A percentile compares a stretch with the other conserved stretches of the same genome.
phyloP scores from a whole-genome alignment of 352 stramenopile genomes.

The Globisporangium splendens region DNA sequence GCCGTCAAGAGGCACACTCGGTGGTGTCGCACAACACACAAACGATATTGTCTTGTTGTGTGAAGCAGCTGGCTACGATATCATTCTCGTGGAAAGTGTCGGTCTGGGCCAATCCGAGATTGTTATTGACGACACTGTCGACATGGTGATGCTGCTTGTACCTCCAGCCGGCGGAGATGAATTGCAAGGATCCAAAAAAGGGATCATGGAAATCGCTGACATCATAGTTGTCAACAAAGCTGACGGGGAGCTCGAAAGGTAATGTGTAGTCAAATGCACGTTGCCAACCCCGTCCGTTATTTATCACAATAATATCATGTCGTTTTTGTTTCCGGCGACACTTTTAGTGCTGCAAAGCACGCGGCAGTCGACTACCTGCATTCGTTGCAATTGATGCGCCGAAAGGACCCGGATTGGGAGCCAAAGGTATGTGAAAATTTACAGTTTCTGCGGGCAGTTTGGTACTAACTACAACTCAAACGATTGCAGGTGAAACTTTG shows the following conservation, averaged over 20 bases:
- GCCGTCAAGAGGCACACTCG: conserved; percentile 82
- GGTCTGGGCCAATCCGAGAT: conserved; percentile 97
- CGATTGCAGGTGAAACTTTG: conserved; percentile 58
- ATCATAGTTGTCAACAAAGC: conserved; percentile 98
- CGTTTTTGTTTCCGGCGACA: too few relatives aligned
- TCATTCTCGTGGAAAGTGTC: conserved; percentile 97
- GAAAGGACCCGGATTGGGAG: conserved; percentile 81
- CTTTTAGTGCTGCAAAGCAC: conserved; percentile 56
- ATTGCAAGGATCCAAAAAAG: conserved; percentile 97
- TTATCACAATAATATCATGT: too few relatives aligned
- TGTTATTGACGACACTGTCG: conserved; percentile 94
- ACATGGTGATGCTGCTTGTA: conserved; percentile 96
- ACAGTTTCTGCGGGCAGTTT: neutral
- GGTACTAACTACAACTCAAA: too few relatives aligned
- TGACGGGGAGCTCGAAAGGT: conserved; percentile 86
- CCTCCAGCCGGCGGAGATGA: conserved; percentile 95
- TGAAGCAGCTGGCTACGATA: conserved; percentile 91
- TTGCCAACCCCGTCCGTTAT: too few relatives aligned
- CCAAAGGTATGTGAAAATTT: conserved; percentile 34
- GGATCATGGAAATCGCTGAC: conserved; percentile 98
- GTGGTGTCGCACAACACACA: conserved; percentile 70
- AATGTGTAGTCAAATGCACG: too few relatives aligned
- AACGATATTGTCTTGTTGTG: conserved; percentile 94
- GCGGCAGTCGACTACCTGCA: conserved; percentile 78
- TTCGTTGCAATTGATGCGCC: conserved; percentile 75